Conservation (phyloP, 306 rosid genomes). For the Ochetophila trinervis region DNA sequence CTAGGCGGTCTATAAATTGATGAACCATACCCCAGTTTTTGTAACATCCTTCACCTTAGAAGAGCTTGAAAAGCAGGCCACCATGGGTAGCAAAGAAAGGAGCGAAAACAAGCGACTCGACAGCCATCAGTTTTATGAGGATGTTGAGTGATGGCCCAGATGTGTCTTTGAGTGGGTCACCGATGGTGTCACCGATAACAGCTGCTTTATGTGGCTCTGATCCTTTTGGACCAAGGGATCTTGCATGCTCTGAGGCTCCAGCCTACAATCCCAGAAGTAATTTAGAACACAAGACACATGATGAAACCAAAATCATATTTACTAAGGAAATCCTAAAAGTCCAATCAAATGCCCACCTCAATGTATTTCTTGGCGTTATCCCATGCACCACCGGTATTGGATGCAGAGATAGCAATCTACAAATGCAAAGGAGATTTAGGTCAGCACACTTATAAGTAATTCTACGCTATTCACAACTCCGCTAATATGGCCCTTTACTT, state of each 20-base stretch:
- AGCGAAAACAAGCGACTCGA: slow-evolving; percentile 91
- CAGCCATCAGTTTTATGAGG: slow-evolving; percentile 96
- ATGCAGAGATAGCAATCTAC: slow-evolving; percentile 94
- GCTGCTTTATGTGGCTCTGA: slow-evolving; percentile 93
- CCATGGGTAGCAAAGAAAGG: slow-evolving; percentile 97
- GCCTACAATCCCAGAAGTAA: slow-evolving; percentile 45
- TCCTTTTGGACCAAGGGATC: slow-evolving; percentile 89
- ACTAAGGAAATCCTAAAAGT: neutral
- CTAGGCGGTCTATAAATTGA: neutral
- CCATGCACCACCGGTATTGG: slow-evolving; percentile 99
- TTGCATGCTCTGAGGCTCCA: slow-evolving; percentile 87
- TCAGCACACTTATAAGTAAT: neutral
- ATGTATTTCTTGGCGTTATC: slow-evolving; percentile 96
- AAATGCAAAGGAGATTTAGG: slow-evolving; percentile 5
- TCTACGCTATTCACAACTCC: neutral
- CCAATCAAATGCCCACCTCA: slow-evolving; percentile 50
- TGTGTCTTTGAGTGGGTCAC: slow-evolving; percentile 95
- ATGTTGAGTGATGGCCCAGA: slow-evolving; percentile 98
- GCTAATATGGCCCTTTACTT: neutral
- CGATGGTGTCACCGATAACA: slow-evolving; percentile 95
- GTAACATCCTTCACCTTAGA: slow-evolving; percentile 19
- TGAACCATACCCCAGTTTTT: slow-evolving; percentile 12
- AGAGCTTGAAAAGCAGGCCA: slow-evolving; percentile 82
- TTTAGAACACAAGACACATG: neutral
- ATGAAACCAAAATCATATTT: neutral